phyloP scores from a whole-genome alignment of 2,329 filamentous ascomycete genomes.

The Aureobasidium pullulans region DNA sequence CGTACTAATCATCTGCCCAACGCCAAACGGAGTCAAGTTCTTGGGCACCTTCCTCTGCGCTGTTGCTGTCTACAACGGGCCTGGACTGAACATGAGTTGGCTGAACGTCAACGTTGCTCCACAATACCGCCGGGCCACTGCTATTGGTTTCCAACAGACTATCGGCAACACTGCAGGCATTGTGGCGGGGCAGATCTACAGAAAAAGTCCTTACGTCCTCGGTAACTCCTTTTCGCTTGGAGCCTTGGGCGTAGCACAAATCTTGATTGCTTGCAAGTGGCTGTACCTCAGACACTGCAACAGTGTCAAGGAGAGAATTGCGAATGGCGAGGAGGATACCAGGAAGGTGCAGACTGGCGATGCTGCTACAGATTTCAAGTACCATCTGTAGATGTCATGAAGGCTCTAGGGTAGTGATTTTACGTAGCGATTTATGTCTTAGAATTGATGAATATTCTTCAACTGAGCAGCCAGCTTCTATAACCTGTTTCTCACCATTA shows the following conservation, averaged over 20 bases:
- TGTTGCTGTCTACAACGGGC: conserved; percentile 22
- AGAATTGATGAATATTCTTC: too few species aligned
- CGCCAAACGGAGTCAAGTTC: conserved; percentile 20
- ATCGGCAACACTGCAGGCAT: conserved; percentile 44
- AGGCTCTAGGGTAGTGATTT: too few species aligned
- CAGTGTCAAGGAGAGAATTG: conserved; percentile 10
- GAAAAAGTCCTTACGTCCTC: conserved; percentile 19
- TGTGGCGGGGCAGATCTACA: conserved; percentile 41
- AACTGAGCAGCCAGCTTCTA: too few species aligned
- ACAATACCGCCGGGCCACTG: conserved; percentile 42
- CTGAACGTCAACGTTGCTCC: conserved; percentile 42
- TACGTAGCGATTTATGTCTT: too few species aligned
- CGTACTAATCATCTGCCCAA: conserved; percentile 18
- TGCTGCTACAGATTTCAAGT: conserved; percentile 11
- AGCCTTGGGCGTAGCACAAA: conserved; percentile 9
- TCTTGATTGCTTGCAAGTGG: conserved; percentile 10
- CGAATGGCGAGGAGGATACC: conserved; percentile 5
- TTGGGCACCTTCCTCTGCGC: conserved; percentile 23
- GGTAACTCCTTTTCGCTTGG: conserved; percentile 13
- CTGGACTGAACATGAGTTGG: conserved; percentile 43
- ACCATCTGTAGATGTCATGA: conserved; percentile 4
- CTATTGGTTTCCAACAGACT: conserved; percentile 40
- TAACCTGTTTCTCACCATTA: too few species aligned
- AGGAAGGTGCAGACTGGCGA: conserved; percentile 13
- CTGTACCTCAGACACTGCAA: conserved; percentile 13